phyloP scores from a whole-genome alignment of 345 rosid genomes.

The Corchorus capsularis region DNA sequence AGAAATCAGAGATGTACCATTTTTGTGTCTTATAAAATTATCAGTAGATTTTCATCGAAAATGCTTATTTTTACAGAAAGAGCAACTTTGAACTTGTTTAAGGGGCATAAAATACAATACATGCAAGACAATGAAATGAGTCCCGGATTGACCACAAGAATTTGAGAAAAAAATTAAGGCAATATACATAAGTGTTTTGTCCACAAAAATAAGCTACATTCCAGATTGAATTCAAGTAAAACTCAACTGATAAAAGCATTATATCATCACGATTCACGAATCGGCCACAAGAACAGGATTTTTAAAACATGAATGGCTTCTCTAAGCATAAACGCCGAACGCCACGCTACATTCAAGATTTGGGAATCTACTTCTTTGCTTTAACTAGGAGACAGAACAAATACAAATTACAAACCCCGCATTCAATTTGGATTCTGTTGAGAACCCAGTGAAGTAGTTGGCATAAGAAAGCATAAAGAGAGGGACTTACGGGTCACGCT shows the following conservation, averaged over 20 bases:
- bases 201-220: background rate
- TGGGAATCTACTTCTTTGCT: background rate
- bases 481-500: constrained; percentile 21
- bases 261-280: background rate
- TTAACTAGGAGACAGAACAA: background rate
- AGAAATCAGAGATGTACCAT: background rate
- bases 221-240: background rate
- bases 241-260: background rate
- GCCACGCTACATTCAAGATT: background rate
- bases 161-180: background rate
- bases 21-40: background rate
- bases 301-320: background rate
- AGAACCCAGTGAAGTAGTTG: background rate
- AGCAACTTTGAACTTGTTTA: background rate
- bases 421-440: background rate
- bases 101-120: too few relatives aligned
- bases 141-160: background rate
- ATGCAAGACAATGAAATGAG: background rate
- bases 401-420: constrained; percentile 8
- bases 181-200: too few relatives aligned
- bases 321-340: background rate
- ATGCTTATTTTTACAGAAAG: background rate
- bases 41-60: background rate
- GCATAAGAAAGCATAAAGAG: background rate
- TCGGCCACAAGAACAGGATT: background rate